phyloP scores from a whole-genome alignment of 2,329 filamentous ascomycete genomes.

The Pleomassaria siparia region DNA sequence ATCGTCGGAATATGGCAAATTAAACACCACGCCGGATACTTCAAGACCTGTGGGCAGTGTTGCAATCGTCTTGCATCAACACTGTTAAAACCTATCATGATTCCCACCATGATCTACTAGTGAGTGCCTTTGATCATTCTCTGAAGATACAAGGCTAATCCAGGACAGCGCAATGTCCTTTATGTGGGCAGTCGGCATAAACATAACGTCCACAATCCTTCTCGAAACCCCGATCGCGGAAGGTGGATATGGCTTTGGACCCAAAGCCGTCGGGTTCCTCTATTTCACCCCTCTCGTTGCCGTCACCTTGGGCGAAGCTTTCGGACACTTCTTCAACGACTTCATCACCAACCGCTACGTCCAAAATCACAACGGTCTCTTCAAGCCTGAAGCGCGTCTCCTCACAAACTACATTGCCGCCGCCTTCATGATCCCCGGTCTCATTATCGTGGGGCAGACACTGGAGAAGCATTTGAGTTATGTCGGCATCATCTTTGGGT shows the following conservation, averaged over 20 bases:
- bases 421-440: slow-evolving; percentile 32
- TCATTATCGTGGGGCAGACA: slow-evolving; percentile 38
- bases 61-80: slow-evolving; percentile 23
- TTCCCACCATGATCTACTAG: slow-evolving; percentile 30
- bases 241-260: slow-evolving; percentile 24
- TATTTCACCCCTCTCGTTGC: slow-evolving; percentile 41
- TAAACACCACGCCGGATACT: slow-evolving; percentile 32
- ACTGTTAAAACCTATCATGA: slow-evolving; percentile 26
- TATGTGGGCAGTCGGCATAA: slow-evolving; percentile 31
- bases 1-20: slow-evolving; percentile 38
- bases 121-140: slow-evolving; percentile 8
- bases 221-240: slow-evolving; percentile 18
- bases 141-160: not conserved
- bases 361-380: slow-evolving; percentile 29
- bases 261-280: slow-evolving; percentile 29
- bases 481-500: slow-evolving; percentile 36
- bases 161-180: slow-evolving; percentile 21
- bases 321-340: slow-evolving; percentile 43
- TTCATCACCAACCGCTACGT: slow-evolving; percentile 37
- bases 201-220: slow-evolving; percentile 29
- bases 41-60: slow-evolving; percentile 21
- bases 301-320: slow-evolving; percentile 33
- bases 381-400: slow-evolving; percentile 37
- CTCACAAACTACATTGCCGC: slow-evolving; percentile 35
- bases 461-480: slow-evolving; percentile 37